These are phyloP conservation scores for Lachancea nothofagi DNA, from an alignment of 805 yeast species.

Conservation along the genomic window DNA sequence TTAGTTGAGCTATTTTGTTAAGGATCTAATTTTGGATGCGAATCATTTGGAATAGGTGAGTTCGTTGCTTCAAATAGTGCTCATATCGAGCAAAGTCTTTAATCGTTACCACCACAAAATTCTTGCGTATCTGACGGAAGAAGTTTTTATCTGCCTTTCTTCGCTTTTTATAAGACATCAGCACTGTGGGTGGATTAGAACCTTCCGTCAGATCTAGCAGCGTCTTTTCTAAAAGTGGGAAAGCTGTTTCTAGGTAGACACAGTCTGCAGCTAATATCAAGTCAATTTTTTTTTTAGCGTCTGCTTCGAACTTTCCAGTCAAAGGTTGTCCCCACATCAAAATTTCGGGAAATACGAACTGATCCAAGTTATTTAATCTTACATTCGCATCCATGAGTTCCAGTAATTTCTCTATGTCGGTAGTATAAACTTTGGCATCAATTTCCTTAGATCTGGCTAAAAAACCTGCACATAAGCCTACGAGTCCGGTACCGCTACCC, in stretches of 20 bases:
- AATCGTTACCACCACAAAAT: conserved; percentile 30
- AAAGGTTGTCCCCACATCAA: conserved; percentile 40
- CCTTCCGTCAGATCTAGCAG: conserved; percentile 39
- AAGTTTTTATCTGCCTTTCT: conserved; percentile 39
- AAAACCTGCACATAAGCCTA: conserved; percentile 38
- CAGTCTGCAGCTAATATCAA: conserved; percentile 55
- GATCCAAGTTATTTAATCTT: conserved; percentile 35
- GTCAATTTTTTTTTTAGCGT: conserved; percentile 36
- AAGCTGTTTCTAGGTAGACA: conserved; percentile 50
- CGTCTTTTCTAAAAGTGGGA: conserved; percentile 47
- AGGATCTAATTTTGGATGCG: conserved; percentile 13
- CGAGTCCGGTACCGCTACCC: conserved; percentile 57
- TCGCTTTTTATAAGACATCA: conserved; percentile 51
- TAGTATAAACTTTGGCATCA: conserved; percentile 38
- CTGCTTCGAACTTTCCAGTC: conserved; percentile 24
- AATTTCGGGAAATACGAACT: conserved; percentile 37
- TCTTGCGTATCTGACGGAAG: conserved; percentile 31
- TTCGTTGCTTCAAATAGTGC: conserved; percentile 36
- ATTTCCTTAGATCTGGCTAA: conserved; percentile 11
- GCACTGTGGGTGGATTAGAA: conserved; percentile 37
- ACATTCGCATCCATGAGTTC: conserved; percentile 45
- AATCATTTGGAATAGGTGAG: conserved; percentile 38
- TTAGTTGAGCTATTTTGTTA: background rate
- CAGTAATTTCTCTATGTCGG: conserved; percentile 45
- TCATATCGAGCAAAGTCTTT: conserved; percentile 34